Percentiles rank a stretch among this genome's conserved stretches.
Conservation (phyloP, 805 yeast genomes). For the Cyberlindnera xylosilytica region DNA sequence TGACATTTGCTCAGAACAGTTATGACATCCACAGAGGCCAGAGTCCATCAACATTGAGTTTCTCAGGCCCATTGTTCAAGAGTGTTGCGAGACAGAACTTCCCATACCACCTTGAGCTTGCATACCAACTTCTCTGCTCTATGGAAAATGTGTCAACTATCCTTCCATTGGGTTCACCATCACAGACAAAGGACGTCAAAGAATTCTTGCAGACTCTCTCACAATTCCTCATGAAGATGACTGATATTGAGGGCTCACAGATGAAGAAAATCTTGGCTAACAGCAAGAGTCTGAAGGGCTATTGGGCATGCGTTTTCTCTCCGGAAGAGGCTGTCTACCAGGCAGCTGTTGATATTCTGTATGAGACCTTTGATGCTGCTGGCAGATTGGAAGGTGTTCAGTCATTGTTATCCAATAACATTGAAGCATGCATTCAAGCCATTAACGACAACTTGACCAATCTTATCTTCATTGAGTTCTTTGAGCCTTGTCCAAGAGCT, state of each 20-base stretch:
- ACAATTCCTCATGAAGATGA: conserved; percentile 35
- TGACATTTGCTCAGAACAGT: conserved; percentile 39
- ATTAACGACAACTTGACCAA: conserved; percentile 43
- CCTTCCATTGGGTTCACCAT: conserved; percentile 20
- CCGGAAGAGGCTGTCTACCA: conserved; percentile 58
- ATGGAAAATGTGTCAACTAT: conserved; percentile 30
- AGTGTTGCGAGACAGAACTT: conserved; percentile 28
- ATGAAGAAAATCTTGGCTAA: conserved; percentile 38
- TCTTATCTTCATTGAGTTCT: conserved; percentile 46
- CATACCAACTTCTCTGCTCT: conserved; percentile 23
- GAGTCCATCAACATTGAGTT: conserved; percentile 30
- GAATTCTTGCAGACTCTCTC: conserved; percentile 30
- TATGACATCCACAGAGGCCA: conserved; percentile 33
- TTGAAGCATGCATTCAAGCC: conserved; percentile 46
- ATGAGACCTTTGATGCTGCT: conserved; percentile 74
- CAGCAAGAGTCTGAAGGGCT: conserved; percentile 49
- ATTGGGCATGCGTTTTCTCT: conserved; percentile 74
- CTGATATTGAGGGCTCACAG: conserved; percentile 36
- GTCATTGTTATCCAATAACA: conserved; percentile 43
- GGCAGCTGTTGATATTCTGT: conserved; percentile 65
- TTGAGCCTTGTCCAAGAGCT: conserved; percentile 73
- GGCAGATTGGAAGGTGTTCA: conserved; percentile 78
- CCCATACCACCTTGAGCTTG: conserved; percentile 20
- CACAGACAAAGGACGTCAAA: conserved; percentile 29
- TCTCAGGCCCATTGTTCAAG: conserved; percentile 29